phyloP scores from a whole-genome alignment of 768 basidiomycete genomes.

The Kondoa malvinella region DNA sequence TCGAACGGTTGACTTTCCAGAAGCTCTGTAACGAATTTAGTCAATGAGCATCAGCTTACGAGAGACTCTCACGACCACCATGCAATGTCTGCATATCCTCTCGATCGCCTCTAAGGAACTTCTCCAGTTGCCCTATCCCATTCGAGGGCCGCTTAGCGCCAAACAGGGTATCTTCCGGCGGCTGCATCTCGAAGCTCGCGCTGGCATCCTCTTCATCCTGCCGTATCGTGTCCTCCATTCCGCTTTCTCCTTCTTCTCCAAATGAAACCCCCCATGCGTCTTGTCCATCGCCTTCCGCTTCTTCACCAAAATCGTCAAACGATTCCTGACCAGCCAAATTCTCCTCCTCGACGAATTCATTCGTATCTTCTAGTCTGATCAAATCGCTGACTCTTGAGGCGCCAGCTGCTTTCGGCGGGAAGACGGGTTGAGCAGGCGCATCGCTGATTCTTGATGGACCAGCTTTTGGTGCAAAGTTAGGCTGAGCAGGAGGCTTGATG shows the following conservation, averaged over 20 bases:
- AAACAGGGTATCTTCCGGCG: slow-evolving; percentile 24
- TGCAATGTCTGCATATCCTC: slow-evolving; percentile 2
- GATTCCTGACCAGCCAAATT: slow-evolving; percentile 38
- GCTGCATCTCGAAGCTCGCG: neutral
- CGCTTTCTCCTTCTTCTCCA: slow-evolving; percentile 34
- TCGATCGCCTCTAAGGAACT: neutral
- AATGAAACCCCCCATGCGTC: slow-evolving; percentile 42
- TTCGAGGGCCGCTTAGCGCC: slow-evolving; percentile 13
- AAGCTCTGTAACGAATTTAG: neutral
- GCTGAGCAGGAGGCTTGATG: too few relatives aligned
- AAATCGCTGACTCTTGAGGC: slow-evolving; percentile 26
- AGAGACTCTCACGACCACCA: neutral
- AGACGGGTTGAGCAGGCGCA: slow-evolving; percentile 27
- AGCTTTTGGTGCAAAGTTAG: slow-evolving; percentile 12
- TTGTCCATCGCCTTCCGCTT: slow-evolving; percentile 34
- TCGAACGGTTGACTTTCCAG: neutral
- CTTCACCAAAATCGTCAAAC: slow-evolving; percentile 43
- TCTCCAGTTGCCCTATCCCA: neutral
- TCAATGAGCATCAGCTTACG: neutral
- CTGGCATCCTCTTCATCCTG: slow-evolving; percentile 6
- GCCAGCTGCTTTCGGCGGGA: too few relatives aligned
- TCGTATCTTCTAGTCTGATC: slow-evolving; percentile 5
- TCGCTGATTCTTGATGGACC: slow-evolving; percentile 28
- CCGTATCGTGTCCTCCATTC: slow-evolving; percentile 4
- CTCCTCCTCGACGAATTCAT: slow-evolving; percentile 34